These are phyloP conservation scores for Ilex aquifolium DNA, from an alignment of 257 asterid species.

Conservation along the genomic window DNA sequence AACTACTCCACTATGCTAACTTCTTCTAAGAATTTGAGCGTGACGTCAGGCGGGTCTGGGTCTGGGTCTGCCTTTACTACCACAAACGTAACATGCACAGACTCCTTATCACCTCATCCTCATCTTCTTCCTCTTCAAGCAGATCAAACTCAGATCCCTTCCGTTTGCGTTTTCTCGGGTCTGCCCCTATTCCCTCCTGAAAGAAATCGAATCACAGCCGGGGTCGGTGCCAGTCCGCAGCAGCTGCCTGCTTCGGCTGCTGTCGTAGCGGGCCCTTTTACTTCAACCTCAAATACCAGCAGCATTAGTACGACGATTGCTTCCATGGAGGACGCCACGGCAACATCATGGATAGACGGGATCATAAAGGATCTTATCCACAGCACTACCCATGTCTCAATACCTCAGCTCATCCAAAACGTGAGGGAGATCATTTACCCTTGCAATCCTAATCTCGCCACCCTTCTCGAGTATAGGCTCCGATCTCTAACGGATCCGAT, in stretches of 20 bases:
- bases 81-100: slow-evolving; percentile 22
- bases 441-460: slow-evolving; percentile 84
- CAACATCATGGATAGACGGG: slow-evolving; percentile 82
- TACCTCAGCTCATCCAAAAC: slow-evolving; percentile 87
- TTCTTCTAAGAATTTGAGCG: slow-evolving; percentile 35
- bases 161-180: slow-evolving; percentile 86
- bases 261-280: neutral
- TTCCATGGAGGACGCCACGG: slow-evolving; percentile 46
- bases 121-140: slow-evolving; percentile 14
- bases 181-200: slow-evolving; percentile 86
- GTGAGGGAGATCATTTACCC: slow-evolving; percentile 88
- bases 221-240: slow-evolving; percentile 6
- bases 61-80: slow-evolving; percentile 26
- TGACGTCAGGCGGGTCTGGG: slow-evolving; percentile 47
- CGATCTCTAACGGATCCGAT: slow-evolving; percentile 44
- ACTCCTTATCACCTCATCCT: slow-evolving; percentile 20
- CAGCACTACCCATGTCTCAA: slow-evolving; percentile 58
- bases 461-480: slow-evolving; percentile 68
- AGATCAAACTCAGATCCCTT: slow-evolving; percentile 23
- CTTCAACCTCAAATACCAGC: neutral
- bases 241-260: slow-evolving; percentile 8
- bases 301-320: neutral
- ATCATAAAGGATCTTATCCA: slow-evolving; percentile 85
- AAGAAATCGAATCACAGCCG: slow-evolving; percentile 21
- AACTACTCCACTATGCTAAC: slow-evolving; percentile 74